Base-by-base conservation (phyloP, 192 early-diverging fungal genomes). In the Umbelopsis ramanniana region DNA sequence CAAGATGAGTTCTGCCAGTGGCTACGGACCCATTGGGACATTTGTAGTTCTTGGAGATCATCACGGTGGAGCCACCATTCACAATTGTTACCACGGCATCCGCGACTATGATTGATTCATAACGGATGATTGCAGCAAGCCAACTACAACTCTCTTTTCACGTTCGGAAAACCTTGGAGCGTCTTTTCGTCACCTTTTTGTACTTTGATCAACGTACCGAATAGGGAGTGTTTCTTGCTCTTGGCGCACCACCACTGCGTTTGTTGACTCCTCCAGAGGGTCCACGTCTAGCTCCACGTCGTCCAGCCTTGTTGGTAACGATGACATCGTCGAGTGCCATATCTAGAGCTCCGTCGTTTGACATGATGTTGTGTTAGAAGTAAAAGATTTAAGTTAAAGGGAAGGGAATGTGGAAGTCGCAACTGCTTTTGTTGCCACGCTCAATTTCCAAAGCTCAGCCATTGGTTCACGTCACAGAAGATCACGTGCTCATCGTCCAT, bases 311-410 rank as follows among this genome's bases (percentile, higher is more conserved):
- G n/a, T 23, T 46, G 12, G 48, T 47, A 19, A 67, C 67, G 33
- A 75, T 75, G 8, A 70, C 55, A 6, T 75, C 74, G 35, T 75
- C 74, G 38, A 75, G 69, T 38, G 74, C 68, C 74, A 75, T 75
- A 70, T 75, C 74, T 37, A 75, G 69, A 37, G 74, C 69, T 29
- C 57, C 57, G 33, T 63, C 57, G 57, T 63, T 63, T 35, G 57
- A 63, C 57, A 63, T 63, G 26, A 37, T 63, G 57, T 37, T 43
- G 11, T 43, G 40, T 43, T 43, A 43, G 40, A 43, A 43, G 23
- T 3, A 21, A n/a, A 21, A n/a, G 17, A 21, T 37, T 63, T 5
- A 26, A 35, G 17, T 15, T 35, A 37, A 33, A 29, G 57, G 57
- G 19, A 37, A 37, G 33, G 11, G 33, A 12, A 33, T 1, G 57